Conservation (phyloP, 1,284 basidiomycete species). For the Trichosporon coremiiforme region DNA sequence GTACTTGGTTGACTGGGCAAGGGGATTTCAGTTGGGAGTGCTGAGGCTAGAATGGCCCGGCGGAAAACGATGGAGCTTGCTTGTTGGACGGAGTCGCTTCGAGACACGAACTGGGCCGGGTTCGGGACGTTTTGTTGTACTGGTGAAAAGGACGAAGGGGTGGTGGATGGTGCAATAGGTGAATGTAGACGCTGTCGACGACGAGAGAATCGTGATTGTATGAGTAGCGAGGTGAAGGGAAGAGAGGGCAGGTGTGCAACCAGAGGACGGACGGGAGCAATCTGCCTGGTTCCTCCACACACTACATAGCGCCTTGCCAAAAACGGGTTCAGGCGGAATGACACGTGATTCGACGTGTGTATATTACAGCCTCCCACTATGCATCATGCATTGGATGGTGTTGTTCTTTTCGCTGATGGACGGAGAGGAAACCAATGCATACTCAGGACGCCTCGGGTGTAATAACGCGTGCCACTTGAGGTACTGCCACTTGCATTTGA, state of each 20-base stretch:
- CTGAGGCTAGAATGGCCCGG: not conserved
- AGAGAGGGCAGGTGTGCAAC: slow-evolving; percentile 14
- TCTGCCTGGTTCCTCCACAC: slow-evolving; percentile 10
- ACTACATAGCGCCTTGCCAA: not conserved
- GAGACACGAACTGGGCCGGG: not conserved
- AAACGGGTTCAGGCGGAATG: slow-evolving; percentile 6
- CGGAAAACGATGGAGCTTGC: not conserved
- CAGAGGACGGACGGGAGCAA: slow-evolving; percentile 1
- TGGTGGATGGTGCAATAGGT: slow-evolving; percentile 6
- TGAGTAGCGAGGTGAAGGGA: slow-evolving; percentile 3
- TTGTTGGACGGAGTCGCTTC: not conserved
- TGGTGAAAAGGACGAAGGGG: not conserved
- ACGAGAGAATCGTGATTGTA: not conserved
- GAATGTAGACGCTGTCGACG: not conserved
- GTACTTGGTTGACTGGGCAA: not conserved
- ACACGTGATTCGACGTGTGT: slow-evolving; percentile 1
- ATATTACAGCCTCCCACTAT: not conserved
- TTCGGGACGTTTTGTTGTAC: not conserved
- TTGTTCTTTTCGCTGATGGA: not conserved
- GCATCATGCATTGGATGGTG: slow-evolving; percentile 1
- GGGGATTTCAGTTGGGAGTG: not conserved
- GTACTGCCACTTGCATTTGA: slow-evolving; percentile 10
- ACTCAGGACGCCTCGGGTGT: not conserved
- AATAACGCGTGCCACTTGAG: slow-evolving; percentile 5
- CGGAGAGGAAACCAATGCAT: not conserved